These are phyloP conservation scores for Bisporella sp. DNA, from an alignment of 2,329 filamentous ascomycete species.

Conservation along the genomic window DNA sequence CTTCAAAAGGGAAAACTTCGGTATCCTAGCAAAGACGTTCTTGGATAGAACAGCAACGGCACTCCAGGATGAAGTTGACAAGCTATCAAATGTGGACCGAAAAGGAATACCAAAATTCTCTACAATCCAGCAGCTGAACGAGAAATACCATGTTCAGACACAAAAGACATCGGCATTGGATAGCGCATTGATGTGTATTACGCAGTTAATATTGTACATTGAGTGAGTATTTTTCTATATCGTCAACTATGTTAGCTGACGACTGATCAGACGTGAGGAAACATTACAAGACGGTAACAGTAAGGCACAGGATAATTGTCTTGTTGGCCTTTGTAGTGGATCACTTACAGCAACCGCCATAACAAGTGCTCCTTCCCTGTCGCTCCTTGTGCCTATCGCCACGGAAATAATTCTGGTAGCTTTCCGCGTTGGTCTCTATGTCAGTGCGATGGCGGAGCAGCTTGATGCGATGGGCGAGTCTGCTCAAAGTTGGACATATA, in stretches of 20 bases:
- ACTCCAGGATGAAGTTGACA: slow-evolving; percentile 52
- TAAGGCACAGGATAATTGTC: slow-evolving; percentile 41
- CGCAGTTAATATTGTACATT: slow-evolving; percentile 63
- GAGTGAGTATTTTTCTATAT: slow-evolving; percentile 40
- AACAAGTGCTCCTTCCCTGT: slow-evolving; percentile 54
- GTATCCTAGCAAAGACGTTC: slow-evolving; percentile 53
- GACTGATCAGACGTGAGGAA: slow-evolving; percentile 31
- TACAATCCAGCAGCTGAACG: slow-evolving; percentile 56
- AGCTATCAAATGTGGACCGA: slow-evolving; percentile 49
- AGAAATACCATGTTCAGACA: slow-evolving; percentile 52
- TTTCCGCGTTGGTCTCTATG: slow-evolving; percentile 56
- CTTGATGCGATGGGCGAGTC: slow-evolving; percentile 19
- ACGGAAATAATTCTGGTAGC: slow-evolving; percentile 59
- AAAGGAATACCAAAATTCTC: slow-evolving; percentile 54
- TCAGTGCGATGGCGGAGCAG: slow-evolving; percentile 38
- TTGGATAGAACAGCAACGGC: slow-evolving; percentile 50
- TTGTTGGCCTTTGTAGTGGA: slow-evolving; percentile 63
- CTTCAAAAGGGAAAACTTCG: slow-evolving; percentile 37
- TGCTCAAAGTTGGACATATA: slow-evolving; percentile 59
- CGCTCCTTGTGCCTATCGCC: slow-evolving; percentile 53
- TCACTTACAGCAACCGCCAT: slow-evolving; percentile 64
- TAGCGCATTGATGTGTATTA: slow-evolving; percentile 55
- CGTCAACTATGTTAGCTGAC: neutral
- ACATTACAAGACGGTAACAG: slow-evolving; percentile 49
- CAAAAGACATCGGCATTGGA: slow-evolving; percentile 56